Evolutionary conservation across 2,329 filamentous ascomycete genomes (phyloP), one percentile per base, ranked within the genome.

Genomic region (Diplodia mutila): DNA sequence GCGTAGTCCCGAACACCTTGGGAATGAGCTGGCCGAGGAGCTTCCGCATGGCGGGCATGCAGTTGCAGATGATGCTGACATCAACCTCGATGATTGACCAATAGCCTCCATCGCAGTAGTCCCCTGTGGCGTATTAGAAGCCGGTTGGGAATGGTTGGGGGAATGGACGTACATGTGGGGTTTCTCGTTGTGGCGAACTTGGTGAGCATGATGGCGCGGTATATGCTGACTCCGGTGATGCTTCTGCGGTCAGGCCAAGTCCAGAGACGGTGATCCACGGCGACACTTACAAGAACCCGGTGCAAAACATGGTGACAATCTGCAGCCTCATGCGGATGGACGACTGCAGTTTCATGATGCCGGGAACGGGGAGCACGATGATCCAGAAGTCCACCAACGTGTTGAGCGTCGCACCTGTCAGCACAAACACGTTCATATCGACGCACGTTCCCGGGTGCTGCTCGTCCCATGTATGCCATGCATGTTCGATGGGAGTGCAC

Each of bases 41-140:
- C 12, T 25, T 32, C 0, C 57, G 39, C 4, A 61, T 61, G 25
- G 57, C 57, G 21, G 57, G 57, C 57, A 61, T 61, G 42, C 29
- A 32, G 8, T 39, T 61, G 23, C 57, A 61, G 2, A 61, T 7
- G 37, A 61, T 49, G 9, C 57, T 39, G 11, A 61, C 57, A 6
- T 61, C 57, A 5, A 61, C 42, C 29, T 61, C 57, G 11, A 61
- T 61, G 18, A 61, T 49, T 2, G 57, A 61, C 57, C 57, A 61
- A 27, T 61, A 61, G 8, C 57, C 57, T 2, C 57, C 57, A 18
- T 61, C 57, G 18, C 39, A 61, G 4, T 27, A 61, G 18, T 61
- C 57, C 57, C 57, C 57, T 61, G 18, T 48, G 25, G 14, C 11
- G 1, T 16, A 16, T 59, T 1, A 59, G 23, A 21, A 11, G n/a